phyloP scores from a whole-genome alignment of 257 asterid genomes.

The Solanum neorickii region DNA sequence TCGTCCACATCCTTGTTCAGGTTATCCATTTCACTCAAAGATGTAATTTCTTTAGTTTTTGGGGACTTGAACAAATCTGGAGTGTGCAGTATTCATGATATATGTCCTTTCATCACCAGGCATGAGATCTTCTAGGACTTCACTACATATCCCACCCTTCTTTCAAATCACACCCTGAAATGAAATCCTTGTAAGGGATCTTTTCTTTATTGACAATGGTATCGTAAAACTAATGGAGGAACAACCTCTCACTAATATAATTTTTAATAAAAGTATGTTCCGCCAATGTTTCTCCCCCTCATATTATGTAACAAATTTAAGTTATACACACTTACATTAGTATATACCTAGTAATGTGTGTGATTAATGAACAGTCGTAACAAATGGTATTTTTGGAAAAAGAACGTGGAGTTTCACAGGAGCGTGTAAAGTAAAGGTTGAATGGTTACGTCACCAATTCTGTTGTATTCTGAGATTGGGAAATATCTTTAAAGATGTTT shows the following conservation, averaged over 20 bases:
- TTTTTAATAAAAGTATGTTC: background rate
- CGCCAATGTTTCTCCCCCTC: background rate
- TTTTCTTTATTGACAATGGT: conserved; percentile 46
- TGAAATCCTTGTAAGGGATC: conserved; percentile 42
- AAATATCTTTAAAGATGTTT: too few species aligned
- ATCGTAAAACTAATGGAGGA: conserved; percentile 17
- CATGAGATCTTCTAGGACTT: background rate
- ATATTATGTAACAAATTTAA: background rate
- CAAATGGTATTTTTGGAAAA: too few species aligned
- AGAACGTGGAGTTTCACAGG: too few species aligned
- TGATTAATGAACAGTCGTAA: too few species aligned
- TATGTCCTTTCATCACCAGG: conserved; percentile 5
- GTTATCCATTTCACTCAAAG: conserved; percentile 4
- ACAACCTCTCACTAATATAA: background rate
- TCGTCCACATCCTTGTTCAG: conserved; percentile 3
- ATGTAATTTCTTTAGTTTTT: background rate
- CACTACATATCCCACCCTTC: too few species aligned
- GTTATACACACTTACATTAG: background rate
- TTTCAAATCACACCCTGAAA: background rate
- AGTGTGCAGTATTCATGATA: background rate
- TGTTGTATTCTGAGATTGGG: too few species aligned
- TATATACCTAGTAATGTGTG: background rate
- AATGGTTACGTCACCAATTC: too few species aligned
- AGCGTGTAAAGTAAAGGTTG: too few species aligned
- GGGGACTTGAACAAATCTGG: background rate